These are phyloP conservation scores for Fraxinus anomala DNA, from an alignment of 257 asterid genomes.

Conservation along the genomic window DNA sequence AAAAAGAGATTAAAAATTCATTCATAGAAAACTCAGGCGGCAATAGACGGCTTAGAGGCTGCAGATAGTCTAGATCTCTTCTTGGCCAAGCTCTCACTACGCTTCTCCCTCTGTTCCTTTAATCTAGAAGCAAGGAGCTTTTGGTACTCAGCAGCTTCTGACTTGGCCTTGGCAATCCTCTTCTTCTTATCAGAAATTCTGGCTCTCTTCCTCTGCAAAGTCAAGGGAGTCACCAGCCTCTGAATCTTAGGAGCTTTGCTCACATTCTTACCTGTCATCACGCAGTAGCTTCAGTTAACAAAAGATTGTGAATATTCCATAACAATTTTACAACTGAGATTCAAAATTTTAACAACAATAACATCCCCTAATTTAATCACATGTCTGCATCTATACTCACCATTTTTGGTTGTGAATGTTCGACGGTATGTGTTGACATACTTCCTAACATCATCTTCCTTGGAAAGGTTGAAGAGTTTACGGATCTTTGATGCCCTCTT, in stretches of 20 bases:
- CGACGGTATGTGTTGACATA: conserved; percentile 78
- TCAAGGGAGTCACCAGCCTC: conserved; percentile 84
- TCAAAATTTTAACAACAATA: too few relatives aligned
- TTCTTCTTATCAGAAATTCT: conserved; percentile 76
- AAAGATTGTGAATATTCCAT: background rate
- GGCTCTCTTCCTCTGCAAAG: conserved; percentile 79
- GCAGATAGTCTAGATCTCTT: conserved; percentile 69
- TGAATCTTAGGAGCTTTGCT: conserved; percentile 85
- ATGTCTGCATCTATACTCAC: conserved; percentile 27
- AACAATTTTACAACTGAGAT: too few relatives aligned
- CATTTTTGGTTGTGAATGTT: conserved; percentile 58
- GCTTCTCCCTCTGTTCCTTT: conserved; percentile 79
- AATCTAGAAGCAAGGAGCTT: conserved; percentile 68
- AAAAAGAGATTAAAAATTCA: background rate
- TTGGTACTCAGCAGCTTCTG: conserved; percentile 76
- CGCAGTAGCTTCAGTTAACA: background rate
- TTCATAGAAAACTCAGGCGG: conserved; percentile 34
- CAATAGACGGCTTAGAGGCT: conserved; percentile 51
- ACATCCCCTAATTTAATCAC: background rate
- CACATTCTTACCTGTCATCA: conserved; percentile 56
- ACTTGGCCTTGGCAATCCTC: conserved; percentile 71
- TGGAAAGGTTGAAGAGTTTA: conserved; percentile 70
- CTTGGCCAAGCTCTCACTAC: conserved; percentile 80
- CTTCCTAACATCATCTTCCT: conserved; percentile 80
- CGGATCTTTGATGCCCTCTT: conserved; percentile 84